Conservation (phyloP, 2,329 filamentous ascomycete genomes). For the Pseudogymnoascus sp. region DNA sequence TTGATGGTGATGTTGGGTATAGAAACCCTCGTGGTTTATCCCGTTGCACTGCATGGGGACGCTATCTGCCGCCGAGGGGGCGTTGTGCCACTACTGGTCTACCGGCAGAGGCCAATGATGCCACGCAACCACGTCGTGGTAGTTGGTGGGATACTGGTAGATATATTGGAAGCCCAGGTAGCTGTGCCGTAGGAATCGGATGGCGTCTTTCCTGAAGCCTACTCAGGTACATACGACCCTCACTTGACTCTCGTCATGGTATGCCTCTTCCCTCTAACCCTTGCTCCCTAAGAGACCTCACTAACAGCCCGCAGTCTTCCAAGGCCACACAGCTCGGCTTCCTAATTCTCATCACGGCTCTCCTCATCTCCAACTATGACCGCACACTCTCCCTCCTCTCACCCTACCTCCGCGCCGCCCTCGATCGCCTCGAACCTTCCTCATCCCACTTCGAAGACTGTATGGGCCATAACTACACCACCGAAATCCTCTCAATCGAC, state of each 20-base stretch:
- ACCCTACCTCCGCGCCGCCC: not conserved
- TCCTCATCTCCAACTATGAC: not conserved
- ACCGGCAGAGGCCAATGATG: not conserved
- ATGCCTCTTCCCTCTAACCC: not conserved
- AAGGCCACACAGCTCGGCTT: not conserved
- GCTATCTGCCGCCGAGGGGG: not conserved
- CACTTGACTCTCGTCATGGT: not conserved
- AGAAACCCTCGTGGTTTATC: not conserved
- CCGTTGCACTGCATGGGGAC: not conserved
- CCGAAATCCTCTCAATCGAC: conserved; percentile 20
- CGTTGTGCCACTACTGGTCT: not conserved
- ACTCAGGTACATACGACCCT: not conserved
- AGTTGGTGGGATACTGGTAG: not conserved
- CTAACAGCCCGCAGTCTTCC: not conserved
- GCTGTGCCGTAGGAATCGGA: not conserved
- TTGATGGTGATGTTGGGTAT: not conserved
- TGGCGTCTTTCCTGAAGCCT: not conserved
- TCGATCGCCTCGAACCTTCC: not conserved
- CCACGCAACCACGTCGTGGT: not conserved
- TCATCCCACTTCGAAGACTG: conserved; percentile 6
- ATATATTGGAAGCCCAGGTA: not conserved
- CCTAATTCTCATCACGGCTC: not conserved
- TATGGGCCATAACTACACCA: conserved; percentile 16
- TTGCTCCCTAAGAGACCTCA: not conserved
- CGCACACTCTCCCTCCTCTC: not conserved